These are phyloP conservation scores for Cryptococcus sp. DNA, from an alignment of 1,284 basidiomycete genomes.

Conservation along the genomic window DNA sequence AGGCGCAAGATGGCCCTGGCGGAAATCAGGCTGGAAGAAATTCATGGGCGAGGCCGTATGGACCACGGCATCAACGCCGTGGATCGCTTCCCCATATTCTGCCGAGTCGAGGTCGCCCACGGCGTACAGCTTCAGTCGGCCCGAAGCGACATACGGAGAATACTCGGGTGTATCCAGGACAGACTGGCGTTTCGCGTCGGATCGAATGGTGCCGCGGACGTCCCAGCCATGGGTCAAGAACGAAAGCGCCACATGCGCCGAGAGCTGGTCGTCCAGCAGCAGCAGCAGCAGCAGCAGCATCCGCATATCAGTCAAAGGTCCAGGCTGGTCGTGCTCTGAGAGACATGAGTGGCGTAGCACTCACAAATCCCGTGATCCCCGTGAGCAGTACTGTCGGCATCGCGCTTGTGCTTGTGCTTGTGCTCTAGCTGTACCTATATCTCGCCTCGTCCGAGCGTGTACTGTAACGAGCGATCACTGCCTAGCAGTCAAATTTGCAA, in stretches of 20 bases:
- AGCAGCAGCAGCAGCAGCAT: no score
- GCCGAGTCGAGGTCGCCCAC: constrained; percentile 32
- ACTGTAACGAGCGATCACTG: no score
- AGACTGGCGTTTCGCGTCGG: constrained; percentile 39
- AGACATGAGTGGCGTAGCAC: background rate
- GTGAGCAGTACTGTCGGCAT: constrained; percentile 21
- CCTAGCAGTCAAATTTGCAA: no score
- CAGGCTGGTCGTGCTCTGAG: background rate
- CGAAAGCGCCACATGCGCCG: constrained; percentile 28
- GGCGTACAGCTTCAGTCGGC: constrained; percentile 24
- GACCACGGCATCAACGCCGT: constrained; percentile 27
- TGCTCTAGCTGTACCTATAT: no score
- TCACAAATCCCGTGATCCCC: constrained; percentile 21
- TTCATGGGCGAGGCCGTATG: constrained; percentile 27
- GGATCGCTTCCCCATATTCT: constrained; percentile 43
- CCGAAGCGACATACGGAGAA: constrained; percentile 23
- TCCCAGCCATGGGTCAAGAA: constrained; percentile 32
- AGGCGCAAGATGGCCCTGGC: constrained; percentile 51
- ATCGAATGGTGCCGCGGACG: constrained; percentile 50
- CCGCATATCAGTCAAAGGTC: no score
- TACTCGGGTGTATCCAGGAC: constrained; percentile 34
- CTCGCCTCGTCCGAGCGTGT: no score
- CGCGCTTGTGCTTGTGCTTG: background rate
- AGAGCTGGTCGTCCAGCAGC: constrained; percentile 12
- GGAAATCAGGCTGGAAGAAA: constrained; percentile 23